Evolutionary conservation across 768 basidiomycete species (phyloP).

Genomic region (Pleurotus tuoliensis): DNA sequence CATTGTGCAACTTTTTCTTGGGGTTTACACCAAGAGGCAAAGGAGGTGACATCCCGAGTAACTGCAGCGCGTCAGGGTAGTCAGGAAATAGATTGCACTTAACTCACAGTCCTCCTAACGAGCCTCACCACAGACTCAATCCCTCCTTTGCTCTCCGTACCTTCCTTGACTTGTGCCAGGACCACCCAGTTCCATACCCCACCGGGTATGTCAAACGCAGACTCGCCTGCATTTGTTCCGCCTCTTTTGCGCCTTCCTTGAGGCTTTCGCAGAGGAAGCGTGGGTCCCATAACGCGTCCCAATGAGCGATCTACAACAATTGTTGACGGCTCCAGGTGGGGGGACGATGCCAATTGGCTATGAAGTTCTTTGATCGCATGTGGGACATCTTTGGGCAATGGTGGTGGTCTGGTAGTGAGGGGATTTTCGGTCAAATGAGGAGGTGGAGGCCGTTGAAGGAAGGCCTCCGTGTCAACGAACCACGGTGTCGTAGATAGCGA

Average conservation of each 20-base stretch:
- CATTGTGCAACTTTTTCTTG: conserved; percentile 56
- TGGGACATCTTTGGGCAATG: conserved; percentile 54
- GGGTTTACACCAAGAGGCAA: conserved; percentile 60
- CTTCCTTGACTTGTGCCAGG: conserved; percentile 80
- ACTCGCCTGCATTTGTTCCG: conserved; percentile 64
- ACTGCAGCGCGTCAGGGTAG: conserved; percentile 30
- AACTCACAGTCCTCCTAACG: conserved; percentile 66
- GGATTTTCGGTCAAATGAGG: conserved; percentile 21
- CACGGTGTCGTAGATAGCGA: conserved; percentile 37
- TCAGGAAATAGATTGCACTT: background rate
- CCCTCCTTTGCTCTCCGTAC: conserved; percentile 74
- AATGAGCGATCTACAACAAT: conserved; percentile 54
- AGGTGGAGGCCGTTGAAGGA: conserved; percentile 17
- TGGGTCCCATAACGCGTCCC: conserved; percentile 41
- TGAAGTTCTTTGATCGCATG: conserved; percentile 51
- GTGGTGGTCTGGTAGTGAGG: conserved; percentile 20
- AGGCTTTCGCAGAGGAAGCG: conserved; percentile 50
- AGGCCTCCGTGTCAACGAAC: conserved; percentile 56
- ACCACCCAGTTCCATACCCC: conserved; percentile 79
- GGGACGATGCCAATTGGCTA: conserved; percentile 51
- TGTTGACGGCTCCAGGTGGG: conserved; percentile 61
- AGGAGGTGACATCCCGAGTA: conserved; percentile 55
- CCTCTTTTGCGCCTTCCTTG: conserved; percentile 66
- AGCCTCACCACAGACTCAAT: conserved; percentile 71
- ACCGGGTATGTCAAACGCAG: conserved; percentile 42